These are phyloP conservation scores for Aureobasidium sp. DNA, from an alignment of 2,329 filamentous ascomycete species.

Conservation along the genomic window DNA sequence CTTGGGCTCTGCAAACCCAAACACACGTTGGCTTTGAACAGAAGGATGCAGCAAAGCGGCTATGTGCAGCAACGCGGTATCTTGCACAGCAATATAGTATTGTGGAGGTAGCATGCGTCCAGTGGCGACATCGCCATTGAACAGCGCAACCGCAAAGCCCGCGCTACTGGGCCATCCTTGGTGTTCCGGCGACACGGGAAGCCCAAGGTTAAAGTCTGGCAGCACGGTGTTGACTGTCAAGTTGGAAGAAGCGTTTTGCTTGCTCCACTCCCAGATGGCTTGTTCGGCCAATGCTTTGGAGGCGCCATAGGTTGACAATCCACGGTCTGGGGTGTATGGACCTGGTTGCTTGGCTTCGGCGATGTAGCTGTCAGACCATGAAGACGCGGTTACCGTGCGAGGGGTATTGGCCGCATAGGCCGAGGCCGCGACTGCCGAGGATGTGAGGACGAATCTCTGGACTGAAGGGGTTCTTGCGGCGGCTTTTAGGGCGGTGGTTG, in stretches of 20 bases:
- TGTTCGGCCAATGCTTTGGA: constrained; percentile 2
- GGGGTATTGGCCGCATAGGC: not conserved
- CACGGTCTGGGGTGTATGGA: not conserved
- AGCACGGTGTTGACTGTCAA: not conserved
- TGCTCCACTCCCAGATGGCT: not conserved
- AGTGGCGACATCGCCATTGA: constrained; percentile 17
- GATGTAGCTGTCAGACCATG: not conserved
- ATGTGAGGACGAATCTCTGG: constrained; percentile 4
- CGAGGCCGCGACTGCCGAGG: not conserved
- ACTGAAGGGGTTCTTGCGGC: not conserved
- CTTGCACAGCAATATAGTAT: constrained; percentile 43
- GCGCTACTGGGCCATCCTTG: constrained; percentile 15
- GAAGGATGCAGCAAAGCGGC: constrained; percentile 43
- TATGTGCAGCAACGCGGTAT: constrained; percentile 47
- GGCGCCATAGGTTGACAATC: not conserved
- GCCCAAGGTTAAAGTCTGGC: constrained; percentile 23
- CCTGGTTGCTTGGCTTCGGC: not conserved
- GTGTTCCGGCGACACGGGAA: constrained; percentile 17
- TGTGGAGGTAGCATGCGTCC: constrained; percentile 9
- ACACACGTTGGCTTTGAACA: constrained; percentile 46
- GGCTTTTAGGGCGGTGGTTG: not conserved
- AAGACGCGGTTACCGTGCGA: not conserved
- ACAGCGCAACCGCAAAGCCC: constrained; percentile 14
- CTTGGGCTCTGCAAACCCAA: constrained; percentile 45
- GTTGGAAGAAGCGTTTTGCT: not conserved